Percentiles rank a stretch among this genome's conserved stretches.
Conservation (phyloP, 164 flowering plant species). For the Vitis riparia region DNA sequence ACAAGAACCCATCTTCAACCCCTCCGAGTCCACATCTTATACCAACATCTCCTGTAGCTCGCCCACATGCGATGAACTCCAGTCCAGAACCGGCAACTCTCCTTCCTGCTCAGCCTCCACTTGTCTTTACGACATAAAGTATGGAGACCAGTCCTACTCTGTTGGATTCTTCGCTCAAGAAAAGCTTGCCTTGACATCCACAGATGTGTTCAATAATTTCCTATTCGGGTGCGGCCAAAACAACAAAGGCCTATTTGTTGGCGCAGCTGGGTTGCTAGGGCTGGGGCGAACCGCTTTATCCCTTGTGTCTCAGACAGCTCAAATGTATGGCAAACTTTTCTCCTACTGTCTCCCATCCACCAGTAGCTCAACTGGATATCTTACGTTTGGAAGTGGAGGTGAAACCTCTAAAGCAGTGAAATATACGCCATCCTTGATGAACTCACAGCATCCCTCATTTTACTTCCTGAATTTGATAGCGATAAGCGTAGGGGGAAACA, state of each 20-base stretch:
- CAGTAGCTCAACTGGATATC: constrained; percentile 17
- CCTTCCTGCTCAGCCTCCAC: constrained; percentile 32
- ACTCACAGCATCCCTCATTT: constrained; percentile 21
- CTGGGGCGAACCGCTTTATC: constrained; percentile 36
- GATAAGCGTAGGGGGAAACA: constrained; percentile 26
- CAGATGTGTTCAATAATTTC: constrained; percentile 30
- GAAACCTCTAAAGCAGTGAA: background rate
- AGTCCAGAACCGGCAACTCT: constrained; percentile 31
- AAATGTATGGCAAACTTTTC: constrained; percentile 22
- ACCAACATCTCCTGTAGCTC: constrained; percentile 37
- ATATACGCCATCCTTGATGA: constrained; percentile 29
- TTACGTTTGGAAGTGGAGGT: constrained; percentile 20
- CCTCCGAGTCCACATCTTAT: constrained; percentile 33
- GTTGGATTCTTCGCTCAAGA: constrained; percentile 41
- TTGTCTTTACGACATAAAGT: constrained; percentile 47
- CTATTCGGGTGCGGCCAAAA: constrained; percentile 51
- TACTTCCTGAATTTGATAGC: constrained; percentile 28
- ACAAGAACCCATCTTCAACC: constrained; percentile 43
- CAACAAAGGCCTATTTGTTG: constrained; percentile 40
- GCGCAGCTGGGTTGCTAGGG: constrained; percentile 44
- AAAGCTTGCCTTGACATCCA: constrained; percentile 23
- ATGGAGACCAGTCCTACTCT: constrained; percentile 53
- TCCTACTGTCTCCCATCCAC: constrained; percentile 35
- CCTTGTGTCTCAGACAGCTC: constrained; percentile 36
- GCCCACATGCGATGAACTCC: constrained; percentile 23